phyloP scores from a whole-genome alignment of 2,329 filamentous ascomycete species.

The Trichoderma arundinaceum region DNA sequence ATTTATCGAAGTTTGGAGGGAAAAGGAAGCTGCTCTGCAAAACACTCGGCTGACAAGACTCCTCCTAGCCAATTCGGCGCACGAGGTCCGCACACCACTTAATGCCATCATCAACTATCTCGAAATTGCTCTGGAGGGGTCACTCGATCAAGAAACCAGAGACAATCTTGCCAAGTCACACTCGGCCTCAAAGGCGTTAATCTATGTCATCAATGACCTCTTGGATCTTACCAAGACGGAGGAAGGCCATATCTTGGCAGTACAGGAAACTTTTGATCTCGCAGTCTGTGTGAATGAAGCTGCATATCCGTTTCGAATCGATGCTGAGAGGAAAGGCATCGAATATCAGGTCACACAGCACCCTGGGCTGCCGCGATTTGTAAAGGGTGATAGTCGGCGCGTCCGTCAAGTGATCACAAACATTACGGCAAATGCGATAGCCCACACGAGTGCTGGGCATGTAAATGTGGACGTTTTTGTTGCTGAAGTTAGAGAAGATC shows the following conservation, averaged over 20 bases:
- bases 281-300: constrained; percentile 75
- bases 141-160: constrained; percentile 78
- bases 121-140: constrained; percentile 85
- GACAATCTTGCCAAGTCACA: constrained; percentile 86
- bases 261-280: constrained; percentile 80
- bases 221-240: constrained; percentile 88
- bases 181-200: constrained; percentile 88
- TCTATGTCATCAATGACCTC: constrained; percentile 93
- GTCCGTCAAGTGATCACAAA: constrained; percentile 86
- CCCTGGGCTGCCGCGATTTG: constrained; percentile 69
- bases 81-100: constrained; percentile 87
- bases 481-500: constrained; percentile 57
- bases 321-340: constrained; percentile 77
- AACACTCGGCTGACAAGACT: constrained; percentile 80
- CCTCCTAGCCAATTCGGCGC: constrained; percentile 84
- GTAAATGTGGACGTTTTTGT: constrained; percentile 75
- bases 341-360: constrained; percentile 71
- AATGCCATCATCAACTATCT: constrained; percentile 96
- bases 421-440: constrained; percentile 81
- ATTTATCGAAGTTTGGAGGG: constrained; percentile 92
- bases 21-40: constrained; percentile 84
- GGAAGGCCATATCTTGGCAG: constrained; percentile 77
- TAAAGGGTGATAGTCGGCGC: constrained; percentile 78
- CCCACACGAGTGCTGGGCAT: constrained; percentile 71
- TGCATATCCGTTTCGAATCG: constrained; percentile 72